Percentiles rank a stretch among this genome's conserved stretches.
Conservation (phyloP, 441 rosid species). For the Syzygium malaccense region DNA sequence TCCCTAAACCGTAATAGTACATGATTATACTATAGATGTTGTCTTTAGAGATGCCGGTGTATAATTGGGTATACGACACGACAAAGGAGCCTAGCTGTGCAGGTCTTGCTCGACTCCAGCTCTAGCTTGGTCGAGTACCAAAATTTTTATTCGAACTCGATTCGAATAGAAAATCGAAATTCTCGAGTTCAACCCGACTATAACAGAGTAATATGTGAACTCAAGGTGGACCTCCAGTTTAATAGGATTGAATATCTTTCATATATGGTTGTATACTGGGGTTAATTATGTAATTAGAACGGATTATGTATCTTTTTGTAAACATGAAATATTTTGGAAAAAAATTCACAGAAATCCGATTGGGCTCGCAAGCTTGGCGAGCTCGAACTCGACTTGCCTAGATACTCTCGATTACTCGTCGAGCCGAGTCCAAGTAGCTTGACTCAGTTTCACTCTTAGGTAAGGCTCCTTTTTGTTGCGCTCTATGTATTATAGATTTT, state of each 20-base stretch:
- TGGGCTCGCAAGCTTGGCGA: neutral
- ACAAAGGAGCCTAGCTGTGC: too few relatives aligned
- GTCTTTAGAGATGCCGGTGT: neutral
- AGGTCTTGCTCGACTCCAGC: neutral
- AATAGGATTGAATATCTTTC: neutral
- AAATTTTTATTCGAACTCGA: neutral
- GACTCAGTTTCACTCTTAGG: neutral
- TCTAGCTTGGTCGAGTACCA: neutral
- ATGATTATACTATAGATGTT: too few relatives aligned
- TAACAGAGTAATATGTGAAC: neutral
- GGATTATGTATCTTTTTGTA: neutral
- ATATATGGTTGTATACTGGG: neutral
- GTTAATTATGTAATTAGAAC: neutral
- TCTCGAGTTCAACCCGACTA: neutral
- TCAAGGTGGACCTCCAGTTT: neutral
- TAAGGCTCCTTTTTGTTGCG: neutral
- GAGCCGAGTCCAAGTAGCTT: neutral
- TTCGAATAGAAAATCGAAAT: neutral
- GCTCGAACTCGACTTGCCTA: neutral
- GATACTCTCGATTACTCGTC: neutral
- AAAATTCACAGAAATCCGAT: neutral
- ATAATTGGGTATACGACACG: too few relatives aligned
- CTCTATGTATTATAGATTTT: neutral
- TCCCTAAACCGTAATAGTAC: too few relatives aligned
- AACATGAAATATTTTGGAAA: neutral